Percentiles rank a stretch among this genome's conserved stretches.
Evolutionary conservation across 139 green algal species (phyloP).

Genomic region (Chlamydomonas sp.): DNA sequence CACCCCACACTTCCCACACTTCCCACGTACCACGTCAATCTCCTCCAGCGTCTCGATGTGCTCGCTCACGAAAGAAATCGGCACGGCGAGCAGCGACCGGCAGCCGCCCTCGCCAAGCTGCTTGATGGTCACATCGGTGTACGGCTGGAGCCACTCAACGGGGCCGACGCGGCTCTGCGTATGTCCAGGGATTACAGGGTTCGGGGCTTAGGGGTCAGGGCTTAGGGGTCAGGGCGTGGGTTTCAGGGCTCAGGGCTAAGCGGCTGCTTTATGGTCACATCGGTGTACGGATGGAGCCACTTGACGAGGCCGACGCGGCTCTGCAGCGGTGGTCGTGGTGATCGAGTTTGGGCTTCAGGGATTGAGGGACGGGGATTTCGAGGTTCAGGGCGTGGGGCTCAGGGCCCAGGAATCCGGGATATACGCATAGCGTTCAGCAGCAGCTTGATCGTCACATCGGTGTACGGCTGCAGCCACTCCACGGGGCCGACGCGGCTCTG

Average conservation of each 20-base stretch:
- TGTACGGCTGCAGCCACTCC: conserved; percentile 98
- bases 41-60: conserved; percentile 99
- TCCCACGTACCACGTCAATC: conserved; percentile 84
- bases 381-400: too few relatives aligned
- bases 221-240: too few relatives aligned
- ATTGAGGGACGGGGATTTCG: too few relatives aligned
- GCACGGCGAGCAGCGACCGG: conserved; percentile 84
- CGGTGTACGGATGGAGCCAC: conserved; percentile 97
- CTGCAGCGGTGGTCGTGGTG: too few relatives aligned
- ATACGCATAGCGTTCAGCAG: background rate
- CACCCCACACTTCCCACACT: conserved; percentile 19
- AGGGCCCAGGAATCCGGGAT: too few relatives aligned
- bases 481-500: conserved; percentile 87
- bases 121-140: conserved; percentile 96
- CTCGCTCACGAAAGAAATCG: conserved; percentile 95
- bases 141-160: conserved; percentile 95
- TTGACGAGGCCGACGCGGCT: conserved; percentile 88
- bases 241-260: too few relatives aligned
- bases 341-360: too few relatives aligned
- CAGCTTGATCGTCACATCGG: conserved; percentile 81
- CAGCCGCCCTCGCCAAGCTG: conserved; percentile 58
- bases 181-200: too few relatives aligned
- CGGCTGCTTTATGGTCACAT: conserved; percentile 83
- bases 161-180: conserved; percentile 93
- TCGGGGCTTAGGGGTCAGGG: too few relatives aligned